Evolutionary conservation across 31 red algal genomes (phyloP), one percentile per base, ranked within the genome.

Genomic region (Asparagopsis taxiformis): DNA sequence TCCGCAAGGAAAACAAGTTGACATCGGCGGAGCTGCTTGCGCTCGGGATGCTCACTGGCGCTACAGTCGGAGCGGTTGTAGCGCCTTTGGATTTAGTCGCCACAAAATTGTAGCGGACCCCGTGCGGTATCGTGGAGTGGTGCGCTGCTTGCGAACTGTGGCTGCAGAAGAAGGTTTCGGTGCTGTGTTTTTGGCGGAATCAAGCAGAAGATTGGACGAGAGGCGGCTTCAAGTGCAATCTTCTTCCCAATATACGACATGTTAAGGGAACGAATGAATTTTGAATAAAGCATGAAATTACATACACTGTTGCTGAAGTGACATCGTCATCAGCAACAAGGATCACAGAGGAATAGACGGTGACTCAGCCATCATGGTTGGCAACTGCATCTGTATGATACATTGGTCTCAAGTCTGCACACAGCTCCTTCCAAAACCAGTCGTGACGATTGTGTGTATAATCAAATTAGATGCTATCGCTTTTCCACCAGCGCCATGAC

Each of bases 11-110:
- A 16, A 19, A 10, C 9, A 9, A 59, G 8, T 9, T 26, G 26
- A 13, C 31, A 8, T 7, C 61, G 30, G 6, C 8, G 49, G 68
- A 11, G 3, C 2, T 32, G 24, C 43, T 61, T 2, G 55, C 36
- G 31, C 31, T 43, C 31, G 72, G 72, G 30, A 25, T 24, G 3
- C 54, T 26, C 31, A 3, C 72, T 3, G 72, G 72, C 15, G 72
- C 72, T 11, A 1, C 37, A 2, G 54, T 44, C 11, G 72, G 55
- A 15, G 55, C 55, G 11, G 55, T 36, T 2, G 25, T 58, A 10
- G 55, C 72, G 32, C 72, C 72, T 1, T 26, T 75, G 7, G 72
- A 75, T 49, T 9, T 75, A n/a, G 72, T 58, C 2, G 72, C 43
- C 31, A 75, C 55, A 25, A 23, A 8, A n/a, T 36, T 15, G 6